Evolutionary conservation across 257 asterid genomes (phyloP), one percentile per base, ranked within the genome.

Genomic region (Solanum sejunctum): DNA sequence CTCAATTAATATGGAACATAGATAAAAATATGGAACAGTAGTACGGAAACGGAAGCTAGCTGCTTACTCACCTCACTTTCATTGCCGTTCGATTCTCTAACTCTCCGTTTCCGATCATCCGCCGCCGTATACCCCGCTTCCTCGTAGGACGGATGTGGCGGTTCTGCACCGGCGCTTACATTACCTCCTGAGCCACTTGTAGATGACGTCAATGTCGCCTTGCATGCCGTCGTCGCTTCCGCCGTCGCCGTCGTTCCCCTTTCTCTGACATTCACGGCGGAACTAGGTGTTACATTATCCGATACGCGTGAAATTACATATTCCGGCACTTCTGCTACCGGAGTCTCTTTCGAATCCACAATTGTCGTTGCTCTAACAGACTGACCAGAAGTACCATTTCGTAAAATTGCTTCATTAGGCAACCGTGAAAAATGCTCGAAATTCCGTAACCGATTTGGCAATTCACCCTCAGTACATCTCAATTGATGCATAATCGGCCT

Each of bases 331-430:
- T 49, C 67, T 10, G 41, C 86, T 12, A 52, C n/a, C 23, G 85
- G 88, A 12, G 85, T 85, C 67, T 85, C 89, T 54, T 85, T 87
- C 10, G 89, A 87, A 16, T 85, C 84, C 51, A 84, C 83, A 57
- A 63, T 81, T 52, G 83, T 87, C 49, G 79, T 26, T 66, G 58
- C 86, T 47, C 55, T 73, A 69, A 41, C 67, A 21, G 60, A 13
- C 23, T 21, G 84, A 20, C 72, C 15, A 11, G 82, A 69, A 21
- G 2, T 13, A 51, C 32, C 23, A 43, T 51, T 45, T 49, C 28
- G 84, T 60, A 64, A 60, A 82, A 13, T 51, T 78, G 56, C 58
- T 67, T 21, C 67, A 21, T 28, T 56, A 57, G 84, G 26, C 18
- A 51, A 49, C 20, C 84, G 84, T 56, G 81, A 72, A 36, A 61